Evolutionary conservation across 495 filamentous ascomycete genomes (phyloP), one percentile per base, ranked within the genome.

Genomic region (Penicillium simplicissimum): DNA sequence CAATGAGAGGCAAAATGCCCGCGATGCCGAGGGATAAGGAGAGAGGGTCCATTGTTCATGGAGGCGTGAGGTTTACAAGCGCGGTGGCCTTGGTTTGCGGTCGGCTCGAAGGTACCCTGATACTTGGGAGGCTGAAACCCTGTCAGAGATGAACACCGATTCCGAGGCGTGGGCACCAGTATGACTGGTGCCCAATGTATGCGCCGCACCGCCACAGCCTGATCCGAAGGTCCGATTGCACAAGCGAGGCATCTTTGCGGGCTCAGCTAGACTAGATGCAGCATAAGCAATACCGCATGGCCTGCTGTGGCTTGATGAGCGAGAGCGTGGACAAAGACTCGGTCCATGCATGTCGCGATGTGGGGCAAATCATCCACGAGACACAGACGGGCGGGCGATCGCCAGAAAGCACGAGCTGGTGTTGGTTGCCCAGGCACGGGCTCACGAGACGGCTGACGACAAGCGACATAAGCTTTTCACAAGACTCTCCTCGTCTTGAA

Each of bases 131-230:
- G 28, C 4, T 31, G 4, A 31, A 31, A 25, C 23, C 23, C 28
- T 28, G 28, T 31, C 28, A 31, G 28, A 31, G 6, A 4, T 7
- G 28, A 31, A 31, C 4, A 5, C 4, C 28, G 28, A 25, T 4
- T 31, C 28, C 28, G 6, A 6, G 4, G 28, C 28, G 4, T 5
- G 28, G 28, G 28, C 28, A 31, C 28, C 6, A 6, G 28, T 31
- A 2, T 3, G 3, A 45, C 17, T 45, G 21, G 42, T 21, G 42
- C 42, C 42, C 42, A 47, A 68, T 31, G 19, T 76, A 1, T 55
- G 62, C 15, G 42, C 67, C 7, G 47, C 73, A 1, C 72, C 72
- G 57, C 31, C 63, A 15, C 59, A 71, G 17, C 60, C 81, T n/a
- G 14, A 57, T 63, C 54, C 28, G 21, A 40, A 19, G 11, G 42